phyloP scores from a whole-genome alignment of 2,329 filamentous ascomycete genomes.

The Phialocephala sp. region DNA sequence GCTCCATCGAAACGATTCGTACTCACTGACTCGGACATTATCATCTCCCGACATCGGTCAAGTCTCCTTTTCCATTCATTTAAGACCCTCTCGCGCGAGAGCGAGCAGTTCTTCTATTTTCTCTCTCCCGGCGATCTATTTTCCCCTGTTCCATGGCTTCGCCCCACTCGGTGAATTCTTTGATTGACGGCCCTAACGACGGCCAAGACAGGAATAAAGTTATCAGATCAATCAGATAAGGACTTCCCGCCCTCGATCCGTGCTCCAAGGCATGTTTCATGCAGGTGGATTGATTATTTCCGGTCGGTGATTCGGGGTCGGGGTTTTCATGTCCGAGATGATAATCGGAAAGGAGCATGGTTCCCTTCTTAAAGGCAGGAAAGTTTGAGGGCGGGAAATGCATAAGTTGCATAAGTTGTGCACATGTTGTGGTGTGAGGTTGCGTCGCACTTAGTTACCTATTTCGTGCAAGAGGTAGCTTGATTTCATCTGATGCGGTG shows the following conservation, averaged over 20 bases:
- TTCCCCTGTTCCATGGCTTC: background rate
- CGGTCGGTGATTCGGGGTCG: no score
- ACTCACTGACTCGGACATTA: background rate
- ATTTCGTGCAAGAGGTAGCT: background rate
- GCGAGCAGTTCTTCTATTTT: no score
- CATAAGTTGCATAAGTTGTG: slow-evolving; percentile 9
- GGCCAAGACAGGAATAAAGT: slow-evolving; percentile 3
- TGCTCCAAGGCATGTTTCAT: background rate
- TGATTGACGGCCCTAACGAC: background rate
- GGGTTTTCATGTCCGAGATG: background rate
- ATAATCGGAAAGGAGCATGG: background rate
- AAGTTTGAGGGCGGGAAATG: background rate
- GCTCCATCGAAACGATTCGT: background rate
- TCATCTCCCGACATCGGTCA: background rate
- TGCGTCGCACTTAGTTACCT: background rate
- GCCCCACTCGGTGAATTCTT: slow-evolving; percentile 10
- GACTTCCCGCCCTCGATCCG: background rate
- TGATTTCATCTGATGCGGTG: background rate
- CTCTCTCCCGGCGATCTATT: background rate
- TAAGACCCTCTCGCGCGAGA: background rate
- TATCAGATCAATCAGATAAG: slow-evolving; percentile 8
- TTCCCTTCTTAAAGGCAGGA: background rate
- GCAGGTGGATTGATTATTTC: no score
- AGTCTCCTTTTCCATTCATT: background rate
- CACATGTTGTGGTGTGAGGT: background rate